Percentiles rank a stretch among this genome's conserved stretches.
These are phyloP conservation scores for Gigaspora rosea DNA, from an alignment of 192 early-diverging fungal genomes.

Conservation along the genomic window DNA sequence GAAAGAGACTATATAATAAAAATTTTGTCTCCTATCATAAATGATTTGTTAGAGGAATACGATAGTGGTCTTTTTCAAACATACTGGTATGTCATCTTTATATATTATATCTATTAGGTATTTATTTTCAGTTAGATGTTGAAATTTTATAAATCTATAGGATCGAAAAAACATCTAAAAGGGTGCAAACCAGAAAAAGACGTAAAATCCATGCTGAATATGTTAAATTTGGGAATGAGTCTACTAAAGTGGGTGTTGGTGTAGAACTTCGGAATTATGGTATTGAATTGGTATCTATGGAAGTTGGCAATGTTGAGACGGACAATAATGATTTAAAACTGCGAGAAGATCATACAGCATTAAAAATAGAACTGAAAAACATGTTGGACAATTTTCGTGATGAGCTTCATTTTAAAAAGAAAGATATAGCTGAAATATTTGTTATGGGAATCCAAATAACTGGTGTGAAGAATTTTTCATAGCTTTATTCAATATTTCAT, in stretches of 20 bases:
- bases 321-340: too few relatives aligned
- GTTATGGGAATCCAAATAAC: neutral
- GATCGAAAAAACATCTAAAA: conserved; percentile 22
- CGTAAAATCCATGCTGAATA: neutral
- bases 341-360: conserved; percentile 15
- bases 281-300: too few relatives aligned
- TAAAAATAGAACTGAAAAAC: conserved; percentile 26
- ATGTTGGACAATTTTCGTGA: conserved; percentile 21
- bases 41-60: conserved; percentile 16
- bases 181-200: neutral
- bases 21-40: conserved; percentile 11
- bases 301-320: too few relatives aligned
- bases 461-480: conserved; percentile 16
- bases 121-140: neutral
- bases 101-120: neutral
- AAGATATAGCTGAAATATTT: conserved; percentile 16
- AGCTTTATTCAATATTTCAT: neutral
- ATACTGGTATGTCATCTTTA: neutral
- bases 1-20: conserved; percentile 20
- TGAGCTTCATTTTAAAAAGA: conserved; percentile 20
- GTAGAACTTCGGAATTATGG: too few relatives aligned
- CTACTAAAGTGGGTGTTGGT: too few relatives aligned
- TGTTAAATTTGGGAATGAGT: too few relatives aligned
- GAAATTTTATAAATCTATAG: conserved; percentile 12
- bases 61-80: conserved; percentile 11